Base-by-base conservation (phyloP, 2,329 filamentous ascomycete species). In the Thielaviopsis ethacetica region DNA sequence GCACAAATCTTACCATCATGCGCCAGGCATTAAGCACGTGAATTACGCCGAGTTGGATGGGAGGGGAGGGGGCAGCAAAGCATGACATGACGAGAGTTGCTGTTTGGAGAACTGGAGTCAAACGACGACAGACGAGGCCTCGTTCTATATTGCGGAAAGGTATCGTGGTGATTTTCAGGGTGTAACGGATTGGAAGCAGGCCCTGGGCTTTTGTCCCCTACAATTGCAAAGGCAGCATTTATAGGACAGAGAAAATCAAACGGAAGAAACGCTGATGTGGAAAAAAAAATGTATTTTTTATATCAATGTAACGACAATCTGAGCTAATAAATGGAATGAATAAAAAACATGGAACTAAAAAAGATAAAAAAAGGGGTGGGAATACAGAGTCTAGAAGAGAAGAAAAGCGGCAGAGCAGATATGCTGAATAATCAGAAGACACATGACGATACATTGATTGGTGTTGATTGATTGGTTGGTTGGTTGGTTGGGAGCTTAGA, bases 401-500 rank as follows among this genome's bases (percentile, higher is more conserved):
- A 54, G 4, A 34, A 34, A 27, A 44, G 17, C 17, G 38, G 4
- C 1, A 15, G 17, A 44, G 5, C 1, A 15, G 17, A 44, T 13
- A 44, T 44, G 17, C 13, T 17, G 17, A 44, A n/a, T 17, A 44
- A 44, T n/a, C 38, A 44, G 17, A 44, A 44, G 10, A 44, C 13
- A 41, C 13, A 17, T 17, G 5, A 44, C 1, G 17, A 44, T 17
- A 44, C 38, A 44, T 44, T 54, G 53, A 27, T 54, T 54, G 24
- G 22, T n/a, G 17, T 3, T 12, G 34, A 17, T 12, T 12, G 24
- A 6, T 26, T 26, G 15, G 9, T 41, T 12, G 24, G 24, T 26
- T 26, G 15, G 9, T 41, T 12, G 9, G 6, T 56, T 24, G 22
- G 22, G 21, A 57, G 41, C n/a, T 69, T 77, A 85, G 68, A 85